These are phyloP conservation scores for Daedaleopsis nitida DNA, from an alignment of 768 basidiomycete species.

Conservation along the genomic window DNA sequence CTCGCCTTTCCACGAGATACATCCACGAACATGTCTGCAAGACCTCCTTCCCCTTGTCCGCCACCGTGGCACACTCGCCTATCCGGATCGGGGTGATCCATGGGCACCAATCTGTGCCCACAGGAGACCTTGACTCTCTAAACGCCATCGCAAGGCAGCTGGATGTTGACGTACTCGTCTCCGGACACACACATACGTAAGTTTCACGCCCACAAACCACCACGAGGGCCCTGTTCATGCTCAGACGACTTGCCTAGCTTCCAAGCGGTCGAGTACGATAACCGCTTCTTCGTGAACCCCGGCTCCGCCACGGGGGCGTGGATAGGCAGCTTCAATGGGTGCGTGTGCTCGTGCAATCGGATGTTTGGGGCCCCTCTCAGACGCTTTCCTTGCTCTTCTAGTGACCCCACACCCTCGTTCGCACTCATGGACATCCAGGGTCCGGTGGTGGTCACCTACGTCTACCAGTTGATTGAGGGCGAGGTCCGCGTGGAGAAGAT, in stretches of 20 bases:
- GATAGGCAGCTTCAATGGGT: slow-evolving; percentile 77
- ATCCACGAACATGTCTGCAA: slow-evolving; percentile 40
- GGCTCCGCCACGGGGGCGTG: slow-evolving; percentile 96
- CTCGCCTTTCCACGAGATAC: neutral
- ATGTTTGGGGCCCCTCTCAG: neutral
- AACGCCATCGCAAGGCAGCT: slow-evolving; percentile 88
- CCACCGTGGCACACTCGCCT: slow-evolving; percentile 78
- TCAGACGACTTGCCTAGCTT: slow-evolving; percentile 52
- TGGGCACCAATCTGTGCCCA: slow-evolving; percentile 91
- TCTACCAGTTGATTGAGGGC: slow-evolving; percentile 92
- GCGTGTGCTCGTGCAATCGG: slow-evolving; percentile 23
- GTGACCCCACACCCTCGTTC: slow-evolving; percentile 90
- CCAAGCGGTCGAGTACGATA: slow-evolving; percentile 90
- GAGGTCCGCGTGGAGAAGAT: slow-evolving; percentile 94
- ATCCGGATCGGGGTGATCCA: slow-evolving; percentile 92
- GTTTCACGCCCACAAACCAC: slow-evolving; percentile 27
- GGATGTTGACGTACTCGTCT: slow-evolving; percentile 95
- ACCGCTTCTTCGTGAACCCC: slow-evolving; percentile 94
- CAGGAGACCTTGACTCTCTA: slow-evolving; percentile 90
- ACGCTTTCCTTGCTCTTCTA: slow-evolving; percentile 30
- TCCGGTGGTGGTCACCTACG: slow-evolving; percentile 94
- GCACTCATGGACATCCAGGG: slow-evolving; percentile 99
- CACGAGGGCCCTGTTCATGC: neutral
- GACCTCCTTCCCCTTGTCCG: slow-evolving; percentile 75
- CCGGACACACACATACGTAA: slow-evolving; percentile 93